Evolutionary conservation across 2,329 filamentous ascomycete species (phyloP).

Genomic region (Fusarium lateritium): DNA sequence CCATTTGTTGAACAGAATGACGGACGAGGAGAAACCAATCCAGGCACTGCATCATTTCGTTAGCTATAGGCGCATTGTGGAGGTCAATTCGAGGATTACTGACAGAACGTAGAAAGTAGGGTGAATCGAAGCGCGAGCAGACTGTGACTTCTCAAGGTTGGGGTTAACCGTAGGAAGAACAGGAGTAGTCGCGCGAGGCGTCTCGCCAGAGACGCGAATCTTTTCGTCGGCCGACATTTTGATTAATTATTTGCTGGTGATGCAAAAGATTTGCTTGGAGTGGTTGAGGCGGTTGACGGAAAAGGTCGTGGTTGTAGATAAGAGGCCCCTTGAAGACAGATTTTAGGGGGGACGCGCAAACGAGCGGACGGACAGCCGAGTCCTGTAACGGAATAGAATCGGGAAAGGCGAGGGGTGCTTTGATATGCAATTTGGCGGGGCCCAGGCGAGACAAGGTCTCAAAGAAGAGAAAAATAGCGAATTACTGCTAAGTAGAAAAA

Average conservation of each 20-base stretch:
- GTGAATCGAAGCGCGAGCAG: conserved; percentile 77
- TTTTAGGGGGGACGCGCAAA: conserved; percentile 57
- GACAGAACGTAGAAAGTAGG: conserved; percentile 88
- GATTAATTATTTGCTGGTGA: conserved; percentile 62
- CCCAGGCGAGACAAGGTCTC: conserved; percentile 44
- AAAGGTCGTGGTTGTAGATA: conserved; percentile 45
- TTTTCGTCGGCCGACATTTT: conserved; percentile 77
- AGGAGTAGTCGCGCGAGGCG: conserved; percentile 71
- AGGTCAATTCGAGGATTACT: conserved; percentile 50
- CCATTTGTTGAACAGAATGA: conserved; percentile 99
- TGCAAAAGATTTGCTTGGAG: conserved; percentile 39
- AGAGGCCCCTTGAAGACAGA: conserved; percentile 50
- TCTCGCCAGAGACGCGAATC: conserved; percentile 85
- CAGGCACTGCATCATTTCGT: conserved; percentile 74
- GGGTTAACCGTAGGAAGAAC: conserved; percentile 88
- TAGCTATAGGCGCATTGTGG: conserved; percentile 22
- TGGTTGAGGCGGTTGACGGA: conserved; percentile 36
- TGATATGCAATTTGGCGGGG: conserved; percentile 57
- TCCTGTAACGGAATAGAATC: conserved; percentile 50
- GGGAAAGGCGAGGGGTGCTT: conserved; percentile 48
- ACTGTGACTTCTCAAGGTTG: conserved; percentile 77
- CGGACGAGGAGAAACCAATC: conserved; percentile 92
- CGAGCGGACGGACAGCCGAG: conserved; percentile 58
- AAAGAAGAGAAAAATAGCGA: conserved; percentile 52
- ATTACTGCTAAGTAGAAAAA: conserved; percentile 34